These are phyloP conservation scores for Orbilia blumenaviensis DNA, from an alignment of 2,329 filamentous ascomycete genomes.

Conservation along the genomic window DNA sequence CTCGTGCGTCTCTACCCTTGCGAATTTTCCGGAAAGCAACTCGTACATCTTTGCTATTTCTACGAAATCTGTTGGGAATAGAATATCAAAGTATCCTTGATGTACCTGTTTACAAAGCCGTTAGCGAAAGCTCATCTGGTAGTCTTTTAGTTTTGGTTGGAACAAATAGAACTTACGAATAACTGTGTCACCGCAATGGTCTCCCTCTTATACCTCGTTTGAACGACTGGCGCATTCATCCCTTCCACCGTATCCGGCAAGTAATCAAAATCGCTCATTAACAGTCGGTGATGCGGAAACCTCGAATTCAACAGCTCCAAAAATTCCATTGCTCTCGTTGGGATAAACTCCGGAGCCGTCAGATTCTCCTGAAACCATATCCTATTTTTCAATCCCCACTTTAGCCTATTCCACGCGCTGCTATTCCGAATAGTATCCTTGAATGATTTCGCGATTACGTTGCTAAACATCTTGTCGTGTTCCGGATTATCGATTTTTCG, in stretches of 20 bases:
- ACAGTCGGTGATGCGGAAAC: conserved; percentile 87
- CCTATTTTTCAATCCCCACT: conserved; percentile 69
- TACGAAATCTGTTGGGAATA: conserved; percentile 95
- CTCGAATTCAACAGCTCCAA: conserved; percentile 87
- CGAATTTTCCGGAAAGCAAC: conserved; percentile 90
- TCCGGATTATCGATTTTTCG: conserved; percentile 69
- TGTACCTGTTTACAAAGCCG: conserved; percentile 72
- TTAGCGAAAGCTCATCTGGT: neutral
- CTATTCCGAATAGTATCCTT: conserved; percentile 34
- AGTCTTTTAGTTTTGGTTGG: neutral
- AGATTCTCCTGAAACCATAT: conserved; percentile 77
- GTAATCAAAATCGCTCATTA: conserved; percentile 89
- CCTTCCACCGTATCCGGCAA: conserved; percentile 84
- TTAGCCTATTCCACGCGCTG: conserved; percentile 57
- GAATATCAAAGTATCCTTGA: conserved; percentile 98
- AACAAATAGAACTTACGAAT: conserved; percentile 70
- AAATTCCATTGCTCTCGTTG: conserved; percentile 94
- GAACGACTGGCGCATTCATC: conserved; percentile 91
- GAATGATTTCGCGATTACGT: conserved; percentile 52
- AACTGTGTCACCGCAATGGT: conserved; percentile 92
- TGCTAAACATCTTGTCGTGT: conserved; percentile 50
- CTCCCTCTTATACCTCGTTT: conserved; percentile 86
- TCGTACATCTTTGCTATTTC: conserved; percentile 86
- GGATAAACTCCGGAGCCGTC: conserved; percentile 88
- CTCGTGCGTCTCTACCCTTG: conserved; percentile 83